Conservation (phyloP, 1,284 basidiomycete species). For the Puccinia sorghi region DNA sequence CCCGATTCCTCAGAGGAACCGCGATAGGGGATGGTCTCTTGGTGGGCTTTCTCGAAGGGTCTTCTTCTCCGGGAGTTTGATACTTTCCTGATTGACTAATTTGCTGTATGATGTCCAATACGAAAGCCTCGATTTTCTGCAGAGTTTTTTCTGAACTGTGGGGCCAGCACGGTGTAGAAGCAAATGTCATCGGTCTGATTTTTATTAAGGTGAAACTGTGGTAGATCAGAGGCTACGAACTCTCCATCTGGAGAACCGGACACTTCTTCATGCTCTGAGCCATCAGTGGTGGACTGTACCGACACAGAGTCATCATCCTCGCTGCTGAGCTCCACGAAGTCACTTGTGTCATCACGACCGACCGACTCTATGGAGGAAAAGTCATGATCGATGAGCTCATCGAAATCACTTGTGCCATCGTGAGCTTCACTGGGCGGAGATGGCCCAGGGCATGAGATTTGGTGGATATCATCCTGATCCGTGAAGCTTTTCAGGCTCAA, state of each 20-base stretch:
- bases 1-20: not conserved
- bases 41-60: not conserved
- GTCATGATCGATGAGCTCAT: not conserved
- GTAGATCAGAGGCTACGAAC: not conserved
- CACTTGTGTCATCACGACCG: not conserved
- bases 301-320: not conserved
- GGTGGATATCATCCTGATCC: not conserved
- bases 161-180: not conserved
- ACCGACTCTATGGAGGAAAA: not conserved
- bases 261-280: not conserved
- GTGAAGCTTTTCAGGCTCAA: not conserved
- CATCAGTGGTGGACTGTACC: not conserved
- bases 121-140: slow-evolving; percentile 18
- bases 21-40: not conserved
- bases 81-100: slow-evolving; percentile 9
- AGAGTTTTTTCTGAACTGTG: not conserved
- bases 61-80: not conserved
- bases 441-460: not conserved
- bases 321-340: not conserved
- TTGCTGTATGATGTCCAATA: slow-evolving; percentile 20
- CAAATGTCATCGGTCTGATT: not conserved
- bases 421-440: not conserved
- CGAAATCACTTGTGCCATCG: not conserved
- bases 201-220: not conserved
- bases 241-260: not conserved